A percentile compares a stretch with the other conserved stretches of the same genome.
These are phyloP conservation scores for Fusarium stilboides DNA, from an alignment of 2,329 filamentous ascomycete species.

Conservation along the genomic window DNA sequence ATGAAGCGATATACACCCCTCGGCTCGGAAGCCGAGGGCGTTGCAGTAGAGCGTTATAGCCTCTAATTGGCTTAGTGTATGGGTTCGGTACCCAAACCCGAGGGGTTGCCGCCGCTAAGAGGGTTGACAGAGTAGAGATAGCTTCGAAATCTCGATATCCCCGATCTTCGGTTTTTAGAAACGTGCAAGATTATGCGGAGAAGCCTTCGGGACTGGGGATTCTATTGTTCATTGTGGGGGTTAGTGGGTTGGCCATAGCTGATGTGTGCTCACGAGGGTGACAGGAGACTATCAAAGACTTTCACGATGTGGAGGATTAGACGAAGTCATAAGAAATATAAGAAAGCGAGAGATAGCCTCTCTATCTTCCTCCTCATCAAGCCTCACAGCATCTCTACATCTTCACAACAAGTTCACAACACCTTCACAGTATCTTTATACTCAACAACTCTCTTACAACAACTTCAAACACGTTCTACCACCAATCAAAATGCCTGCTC, in stretches of 20 bases:
- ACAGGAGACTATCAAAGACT: background rate
- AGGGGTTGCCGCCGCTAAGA: background rate
- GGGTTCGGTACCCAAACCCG: slow-evolving; percentile 15
- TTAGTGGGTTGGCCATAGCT: background rate
- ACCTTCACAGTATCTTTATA: background rate
- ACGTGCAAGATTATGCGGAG: background rate
- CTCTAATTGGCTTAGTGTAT: slow-evolving; percentile 6
- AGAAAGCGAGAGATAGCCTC: background rate
- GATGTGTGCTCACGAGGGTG: slow-evolving; percentile 1
- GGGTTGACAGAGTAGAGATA: background rate
- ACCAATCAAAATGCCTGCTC: slow-evolving; percentile 14
- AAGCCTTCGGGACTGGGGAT: background rate
- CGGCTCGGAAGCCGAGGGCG: slow-evolving; percentile 7
- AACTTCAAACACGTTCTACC: background rate
- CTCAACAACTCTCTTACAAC: background rate
- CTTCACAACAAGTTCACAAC: background rate
- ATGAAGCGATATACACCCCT: slow-evolving; percentile 1
- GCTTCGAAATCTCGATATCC: background rate
- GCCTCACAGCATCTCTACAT: background rate
- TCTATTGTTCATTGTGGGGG: background rate
- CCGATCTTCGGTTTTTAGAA: background rate
- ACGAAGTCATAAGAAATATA: background rate
- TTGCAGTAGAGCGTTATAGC: slow-evolving; percentile 9
- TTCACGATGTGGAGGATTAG: background rate
- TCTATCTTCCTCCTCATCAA: background rate